phyloP scores from a whole-genome alignment of 169 alveolate species.

The Eimeria necatrix region DNA sequence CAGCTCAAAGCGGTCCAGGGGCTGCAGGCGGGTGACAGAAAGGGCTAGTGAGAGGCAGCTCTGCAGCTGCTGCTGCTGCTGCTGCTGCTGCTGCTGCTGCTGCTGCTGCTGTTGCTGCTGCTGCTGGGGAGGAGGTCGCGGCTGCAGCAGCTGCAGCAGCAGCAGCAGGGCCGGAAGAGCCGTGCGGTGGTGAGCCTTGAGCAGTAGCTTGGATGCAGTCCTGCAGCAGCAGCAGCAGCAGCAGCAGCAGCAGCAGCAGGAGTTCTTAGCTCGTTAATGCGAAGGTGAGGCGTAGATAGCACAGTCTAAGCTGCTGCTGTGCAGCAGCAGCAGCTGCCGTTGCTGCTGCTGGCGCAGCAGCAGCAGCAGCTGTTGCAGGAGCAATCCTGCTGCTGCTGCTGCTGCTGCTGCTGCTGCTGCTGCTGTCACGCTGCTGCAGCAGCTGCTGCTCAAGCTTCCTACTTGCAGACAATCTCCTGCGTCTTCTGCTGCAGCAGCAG shows the following conservation, averaged over 20 bases:
- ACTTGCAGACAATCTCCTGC: too few relatives aligned
- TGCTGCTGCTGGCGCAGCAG: too few relatives aligned
- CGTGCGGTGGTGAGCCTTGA: neutral
- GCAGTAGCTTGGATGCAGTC: neutral
- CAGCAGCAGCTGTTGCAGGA: too few relatives aligned
- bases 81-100: neutral
- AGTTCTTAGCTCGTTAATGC: neutral
- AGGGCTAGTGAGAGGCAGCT: neutral
- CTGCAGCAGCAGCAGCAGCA: neutral
- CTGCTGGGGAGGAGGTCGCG: too few relatives aligned
- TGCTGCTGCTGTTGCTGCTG: neutral
- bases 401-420: too few relatives aligned
- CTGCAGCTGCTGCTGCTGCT: neutral
- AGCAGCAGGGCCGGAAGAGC: neutral
- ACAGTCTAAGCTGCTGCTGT: too few relatives aligned
- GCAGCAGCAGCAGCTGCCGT: too few relatives aligned
- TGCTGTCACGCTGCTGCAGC: too few relatives aligned
- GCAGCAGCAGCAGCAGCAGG: constrained; percentile 3
- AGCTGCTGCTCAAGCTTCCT: neutral
- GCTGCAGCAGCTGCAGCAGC: constrained; percentile 1
- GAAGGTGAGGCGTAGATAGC: neutral
- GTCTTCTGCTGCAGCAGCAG: neutral
- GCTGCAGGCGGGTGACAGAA: neutral
- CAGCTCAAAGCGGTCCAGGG: neutral
- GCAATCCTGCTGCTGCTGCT: too few relatives aligned